Evolutionary conservation across 768 basidiomycete genomes (phyloP), one percentile per base, ranked within the genome.

Genomic region (Auricularia sp.): DNA sequence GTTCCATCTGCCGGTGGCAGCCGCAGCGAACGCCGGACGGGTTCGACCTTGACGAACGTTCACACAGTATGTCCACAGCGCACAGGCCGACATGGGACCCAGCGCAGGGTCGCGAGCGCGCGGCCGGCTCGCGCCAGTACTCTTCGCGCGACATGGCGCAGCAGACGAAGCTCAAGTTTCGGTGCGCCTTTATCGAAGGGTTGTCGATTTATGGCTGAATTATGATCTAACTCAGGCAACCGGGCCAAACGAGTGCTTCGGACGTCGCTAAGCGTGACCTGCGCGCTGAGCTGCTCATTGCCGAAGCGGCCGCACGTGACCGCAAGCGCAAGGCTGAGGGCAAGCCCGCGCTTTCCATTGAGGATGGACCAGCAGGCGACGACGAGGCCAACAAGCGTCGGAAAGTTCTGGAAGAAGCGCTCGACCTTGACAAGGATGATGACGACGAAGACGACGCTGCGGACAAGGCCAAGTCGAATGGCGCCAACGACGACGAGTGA

Each of bases 61-160:
- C 58, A 58, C 47, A 51, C 65, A 29, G 29, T 29, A 92, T 92
- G 91, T 93, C 92, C 63, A 94, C 90, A 79, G 91, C 91, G 3
- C 92, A 94, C 75, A 86, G 92, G 77, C 92, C 92, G 70, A 95
- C 92, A 85, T 98, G 95, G 95, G 92, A 95, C 69, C 96, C 96
- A 1, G 94, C 95, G 0, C 92, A 95, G 76, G 96, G 92, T 39
- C 85, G 86, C 70, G 93, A 97, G 77, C 87, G 93, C 67, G 93
- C 92, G 74, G 90, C 90, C 3, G 93, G 92, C 65, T 94, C 94
- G 62, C 85, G 92, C 65, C 93, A 96, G 72, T 94, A 88, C 78
- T 96, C 94, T 3, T 89, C 92, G 72, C 85, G 91, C 67, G 94
- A 97, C 74, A 90, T 98, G 84, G 92, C 96, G 5, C 82, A 92